These are phyloP conservation scores for Capsicum rhomboideum DNA, from an alignment of 257 asterid genomes.

Conservation along the genomic window DNA sequence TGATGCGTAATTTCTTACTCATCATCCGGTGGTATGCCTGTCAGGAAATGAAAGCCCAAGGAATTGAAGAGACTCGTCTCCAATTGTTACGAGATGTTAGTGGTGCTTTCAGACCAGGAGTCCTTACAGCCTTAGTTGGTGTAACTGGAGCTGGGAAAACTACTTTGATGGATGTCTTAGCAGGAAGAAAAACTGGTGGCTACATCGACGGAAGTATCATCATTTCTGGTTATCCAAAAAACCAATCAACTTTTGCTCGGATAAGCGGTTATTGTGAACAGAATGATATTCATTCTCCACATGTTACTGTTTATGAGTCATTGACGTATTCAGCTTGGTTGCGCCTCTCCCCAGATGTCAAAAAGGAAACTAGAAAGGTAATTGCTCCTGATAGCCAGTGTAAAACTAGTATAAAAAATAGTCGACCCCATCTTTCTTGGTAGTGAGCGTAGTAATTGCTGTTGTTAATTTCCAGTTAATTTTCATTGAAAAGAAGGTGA, in stretches of 20 bases:
- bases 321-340: slow-evolving; percentile 83
- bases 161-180: slow-evolving; percentile 83
- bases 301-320: slow-evolving; percentile 82
- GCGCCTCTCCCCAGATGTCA: slow-evolving; percentile 66
- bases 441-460: no score
- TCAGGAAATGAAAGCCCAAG: slow-evolving; percentile 72
- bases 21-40: neutral
- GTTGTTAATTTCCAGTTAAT: no score
- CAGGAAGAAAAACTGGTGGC: slow-evolving; percentile 85
- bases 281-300: slow-evolving; percentile 88
- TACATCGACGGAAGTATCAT: slow-evolving; percentile 60
- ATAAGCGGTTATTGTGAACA: slow-evolving; percentile 88
- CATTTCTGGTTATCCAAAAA: slow-evolving; percentile 77
- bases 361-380: slow-evolving; percentile 47
- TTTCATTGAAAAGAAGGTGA: neutral
- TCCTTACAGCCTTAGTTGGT: slow-evolving; percentile 79
- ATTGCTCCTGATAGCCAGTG: neutral
- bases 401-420: neutral
- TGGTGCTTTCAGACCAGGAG: slow-evolving; percentile 85
- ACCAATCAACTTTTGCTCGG: slow-evolving; percentile 81
- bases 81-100: slow-evolving; percentile 68
- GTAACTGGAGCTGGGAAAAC: slow-evolving; percentile 96
- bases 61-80: slow-evolving; percentile 64
- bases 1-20: neutral
- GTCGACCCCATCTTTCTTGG: no score